Conservation (phyloP, 2,329 filamentous ascomycete genomes). For the Phialophora expanda region DNA sequence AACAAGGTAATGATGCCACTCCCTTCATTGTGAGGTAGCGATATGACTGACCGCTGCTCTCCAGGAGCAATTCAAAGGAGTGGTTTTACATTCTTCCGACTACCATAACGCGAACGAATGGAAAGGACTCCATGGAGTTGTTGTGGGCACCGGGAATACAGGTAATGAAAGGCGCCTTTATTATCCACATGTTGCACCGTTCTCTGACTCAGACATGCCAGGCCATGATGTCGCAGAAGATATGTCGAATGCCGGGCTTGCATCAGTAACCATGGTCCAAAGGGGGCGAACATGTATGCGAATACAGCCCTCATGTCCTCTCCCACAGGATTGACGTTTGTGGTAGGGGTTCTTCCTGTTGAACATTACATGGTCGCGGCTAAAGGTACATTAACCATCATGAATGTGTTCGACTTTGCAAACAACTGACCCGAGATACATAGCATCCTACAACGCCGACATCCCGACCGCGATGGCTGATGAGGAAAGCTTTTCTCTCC, state of each 20-base stretch:
- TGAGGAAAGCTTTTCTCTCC: slow-evolving; percentile 17
- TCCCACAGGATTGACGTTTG: not conserved
- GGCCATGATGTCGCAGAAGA: slow-evolving; percentile 56
- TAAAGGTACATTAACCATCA: slow-evolving; percentile 39
- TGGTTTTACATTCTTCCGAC: not conserved
- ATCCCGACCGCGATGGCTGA: not conserved
- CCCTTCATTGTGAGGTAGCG: not conserved
- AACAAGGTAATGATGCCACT: not conserved
- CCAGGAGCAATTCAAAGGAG: not conserved
- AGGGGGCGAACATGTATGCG: slow-evolving; percentile 46
- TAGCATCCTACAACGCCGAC: not conserved
- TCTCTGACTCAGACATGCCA: slow-evolving; percentile 37
- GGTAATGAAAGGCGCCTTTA: not conserved
- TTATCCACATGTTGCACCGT: not conserved
- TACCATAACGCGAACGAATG: not conserved
- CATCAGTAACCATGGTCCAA: slow-evolving; percentile 55
- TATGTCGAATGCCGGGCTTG: slow-evolving; percentile 50
- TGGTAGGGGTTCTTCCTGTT: not conserved
- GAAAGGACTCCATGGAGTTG: not conserved
- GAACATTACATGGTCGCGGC: not conserved
- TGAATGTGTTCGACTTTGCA: slow-evolving; percentile 41
- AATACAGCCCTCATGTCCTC: not conserved
- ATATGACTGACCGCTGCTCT: not conserved
- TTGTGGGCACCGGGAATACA: not conserved
- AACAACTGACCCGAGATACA: not conserved